Conservation (phyloP, 768 basidiomycete species). For the Mycena crocata region DNA sequence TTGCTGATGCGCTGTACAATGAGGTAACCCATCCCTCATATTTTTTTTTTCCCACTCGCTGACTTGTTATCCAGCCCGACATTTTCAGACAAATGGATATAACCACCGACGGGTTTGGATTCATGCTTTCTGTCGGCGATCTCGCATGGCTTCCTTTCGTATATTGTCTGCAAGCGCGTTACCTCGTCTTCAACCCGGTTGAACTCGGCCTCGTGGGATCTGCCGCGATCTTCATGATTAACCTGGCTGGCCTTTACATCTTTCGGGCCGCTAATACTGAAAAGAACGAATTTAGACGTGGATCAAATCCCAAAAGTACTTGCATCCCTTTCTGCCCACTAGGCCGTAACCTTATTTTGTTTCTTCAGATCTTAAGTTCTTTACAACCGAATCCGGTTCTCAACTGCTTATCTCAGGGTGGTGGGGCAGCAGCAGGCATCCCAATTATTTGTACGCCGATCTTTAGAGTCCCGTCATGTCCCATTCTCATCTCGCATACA, state of each 20-base stretch:
- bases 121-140: conserved; percentile 91
- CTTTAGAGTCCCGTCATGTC: too few relatives aligned
- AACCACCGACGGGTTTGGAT: conserved; percentile 96
- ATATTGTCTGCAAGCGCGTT: conserved; percentile 93
- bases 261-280: conserved; percentile 91
- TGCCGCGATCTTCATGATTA: conserved; percentile 68
- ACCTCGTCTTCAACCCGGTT: conserved; percentile 88
- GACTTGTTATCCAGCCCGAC: conserved; percentile 65
- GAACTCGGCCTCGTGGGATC: conserved; percentile 76
- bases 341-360: neutral
- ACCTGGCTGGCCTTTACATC: conserved; percentile 86
- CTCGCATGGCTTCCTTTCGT: conserved; percentile 94
- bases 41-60: neutral
- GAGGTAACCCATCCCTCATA: conserved; percentile 65
- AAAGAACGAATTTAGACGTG: conserved; percentile 96
- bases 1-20: conserved; percentile 87
- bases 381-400: conserved; percentile 87
- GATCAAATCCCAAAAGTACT: conserved; percentile 91
- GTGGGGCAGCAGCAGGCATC: conserved; percentile 96
- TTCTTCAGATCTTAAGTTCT: conserved; percentile 75
- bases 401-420: conserved; percentile 94
- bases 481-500: neutral
- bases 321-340: conserved; percentile 18
- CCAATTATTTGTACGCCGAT: conserved; percentile 81
- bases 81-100: conserved; percentile 97